phyloP scores from a whole-genome alignment of 768 basidiomycete species.

The Exidia glandulosa region DNA sequence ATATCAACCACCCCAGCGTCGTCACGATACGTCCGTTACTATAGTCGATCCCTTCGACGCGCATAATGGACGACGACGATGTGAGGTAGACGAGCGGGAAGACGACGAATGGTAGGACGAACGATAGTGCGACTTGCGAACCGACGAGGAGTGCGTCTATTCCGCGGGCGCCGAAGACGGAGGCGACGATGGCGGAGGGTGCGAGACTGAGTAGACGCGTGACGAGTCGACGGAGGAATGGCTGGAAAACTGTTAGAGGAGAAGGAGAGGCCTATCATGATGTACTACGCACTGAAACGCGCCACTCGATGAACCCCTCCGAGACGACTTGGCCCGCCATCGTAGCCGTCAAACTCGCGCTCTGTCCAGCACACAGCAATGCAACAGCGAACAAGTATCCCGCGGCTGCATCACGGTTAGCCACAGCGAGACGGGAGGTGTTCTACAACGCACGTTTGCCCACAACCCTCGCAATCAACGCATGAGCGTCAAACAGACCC shows the following conservation, averaged over 20 bases:
- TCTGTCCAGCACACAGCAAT: constrained; percentile 77
- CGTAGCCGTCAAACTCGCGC: constrained; percentile 81
- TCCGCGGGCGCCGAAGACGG: constrained; percentile 56
- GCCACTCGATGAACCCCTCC: constrained; percentile 85
- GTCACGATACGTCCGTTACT: constrained; percentile 47
- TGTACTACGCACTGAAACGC: constrained; percentile 45
- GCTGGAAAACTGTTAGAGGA: not conserved
- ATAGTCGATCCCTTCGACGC: constrained; percentile 48
- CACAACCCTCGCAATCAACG: constrained; percentile 51
- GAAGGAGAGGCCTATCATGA: constrained; percentile 6
- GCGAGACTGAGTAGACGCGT: constrained; percentile 76
- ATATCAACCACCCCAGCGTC: constrained; percentile 44
- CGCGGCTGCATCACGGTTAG: constrained; percentile 35
- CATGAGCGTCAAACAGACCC: constrained; percentile 76
- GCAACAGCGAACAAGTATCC: constrained; percentile 82
- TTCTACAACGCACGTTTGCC: constrained; percentile 43
- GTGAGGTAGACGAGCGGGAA: constrained; percentile 73
- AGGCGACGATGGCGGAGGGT: constrained; percentile 71
- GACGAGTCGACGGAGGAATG: constrained; percentile 53
- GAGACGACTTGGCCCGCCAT: constrained; percentile 83
- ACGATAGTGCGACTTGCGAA: constrained; percentile 73
- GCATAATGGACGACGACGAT: constrained; percentile 57
- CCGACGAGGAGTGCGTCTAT: constrained; percentile 72
- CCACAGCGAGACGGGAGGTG: not conserved
- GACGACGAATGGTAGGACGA: constrained; percentile 76